Evolutionary conservation across 352 stramenopile species (phyloP).

Genomic region (Achlya hypogyna): DNA sequence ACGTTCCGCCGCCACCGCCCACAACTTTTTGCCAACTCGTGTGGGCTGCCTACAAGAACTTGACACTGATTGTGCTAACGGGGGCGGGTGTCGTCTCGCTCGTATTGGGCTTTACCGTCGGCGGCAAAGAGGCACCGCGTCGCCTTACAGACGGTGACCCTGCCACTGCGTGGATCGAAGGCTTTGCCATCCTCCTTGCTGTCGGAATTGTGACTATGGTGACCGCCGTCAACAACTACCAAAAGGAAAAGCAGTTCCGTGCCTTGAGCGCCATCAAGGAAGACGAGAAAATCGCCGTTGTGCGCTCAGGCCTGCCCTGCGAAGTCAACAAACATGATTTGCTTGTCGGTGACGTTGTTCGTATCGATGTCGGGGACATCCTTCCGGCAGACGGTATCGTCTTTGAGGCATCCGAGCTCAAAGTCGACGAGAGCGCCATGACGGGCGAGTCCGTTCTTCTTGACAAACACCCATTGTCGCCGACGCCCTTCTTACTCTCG

Average conservation of each 20-base stretch:
- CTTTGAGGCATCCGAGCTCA: slow-evolving; percentile 59
- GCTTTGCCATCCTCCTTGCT: slow-evolving; percentile 56
- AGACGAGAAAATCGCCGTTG: slow-evolving; percentile 26
- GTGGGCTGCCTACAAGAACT: slow-evolving; percentile 74
- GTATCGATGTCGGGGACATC: slow-evolving; percentile 40
- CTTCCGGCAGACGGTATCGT: slow-evolving; percentile 80
- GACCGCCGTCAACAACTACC: slow-evolving; percentile 82
- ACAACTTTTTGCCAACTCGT: slow-evolving; percentile 64
- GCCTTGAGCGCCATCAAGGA: slow-evolving; percentile 25
- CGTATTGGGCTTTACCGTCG: slow-evolving; percentile 36
- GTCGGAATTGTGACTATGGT: slow-evolving; percentile 87
- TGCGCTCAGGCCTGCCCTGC: slow-evolving; percentile 16
- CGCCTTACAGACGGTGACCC: background rate
- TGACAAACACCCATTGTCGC: slow-evolving; percentile 32
- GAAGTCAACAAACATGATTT: slow-evolving; percentile 34
- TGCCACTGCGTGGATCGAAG: background rate
- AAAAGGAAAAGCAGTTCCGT: slow-evolving; percentile 40
- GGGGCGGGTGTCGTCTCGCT: slow-evolving; percentile 48
- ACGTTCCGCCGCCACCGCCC: slow-evolving; percentile 38
- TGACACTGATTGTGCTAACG: slow-evolving; percentile 57
- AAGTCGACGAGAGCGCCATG: slow-evolving; percentile 75
- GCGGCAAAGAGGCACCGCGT: slow-evolving; percentile 29
- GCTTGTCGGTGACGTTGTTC: slow-evolving; percentile 60
- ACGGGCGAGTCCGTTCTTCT: slow-evolving; percentile 83
- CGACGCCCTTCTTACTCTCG: slow-evolving; percentile 55